Base-by-base conservation (phyloP, 345 rosid species). In the Streptanthus diversifolius region DNA sequence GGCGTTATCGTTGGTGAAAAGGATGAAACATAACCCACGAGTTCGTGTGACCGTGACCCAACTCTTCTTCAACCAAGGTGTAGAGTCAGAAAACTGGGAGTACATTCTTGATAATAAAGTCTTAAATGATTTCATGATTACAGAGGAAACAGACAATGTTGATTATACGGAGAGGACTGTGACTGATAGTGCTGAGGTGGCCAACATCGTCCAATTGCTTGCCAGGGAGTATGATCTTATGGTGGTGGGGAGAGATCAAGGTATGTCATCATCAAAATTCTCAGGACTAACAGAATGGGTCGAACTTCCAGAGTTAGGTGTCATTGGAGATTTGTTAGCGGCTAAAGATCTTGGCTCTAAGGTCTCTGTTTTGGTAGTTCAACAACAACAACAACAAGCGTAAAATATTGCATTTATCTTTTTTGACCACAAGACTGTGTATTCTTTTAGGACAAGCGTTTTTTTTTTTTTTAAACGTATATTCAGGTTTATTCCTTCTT, bases 281-380 rank as follows among this genome's bases (percentile, higher is more conserved):
- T 29, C 43, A n/a, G 76, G 63, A 9, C 43, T 72, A 5, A 63
- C 2, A 14, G 76, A 72, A 7, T 72, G 76, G 76, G 49, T 72
- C 13, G 70, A 72, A 19, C 54, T 72, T 24, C 70, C 76, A 9
- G 76, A 72, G 63, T 72, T 72, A 63, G 70, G 70, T 51, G 54
- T 72, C 19, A 63, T 63, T 3, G 70, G 76, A 63, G 76, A 72
- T 53, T 62, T 72, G 39, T 3, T 72, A 5, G 70, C 76, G 8
- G 61, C 70, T 51, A 72, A 12, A 72, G 70, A 72, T 24, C 62
- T 72, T 5, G 32, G 11, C 40, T 52, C 70, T 18, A 63, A 27
- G 13, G 63, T 52, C 19, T 72, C 76, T 41, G 70, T 72, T 27
- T 72, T 72, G 52, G 76, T 72, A 40, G 70, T 72, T 72, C 76